These are phyloP conservation scores for Jamesozyma jinghongensis DNA, from an alignment of 805 yeast genomes.

Conservation along the genomic window DNA sequence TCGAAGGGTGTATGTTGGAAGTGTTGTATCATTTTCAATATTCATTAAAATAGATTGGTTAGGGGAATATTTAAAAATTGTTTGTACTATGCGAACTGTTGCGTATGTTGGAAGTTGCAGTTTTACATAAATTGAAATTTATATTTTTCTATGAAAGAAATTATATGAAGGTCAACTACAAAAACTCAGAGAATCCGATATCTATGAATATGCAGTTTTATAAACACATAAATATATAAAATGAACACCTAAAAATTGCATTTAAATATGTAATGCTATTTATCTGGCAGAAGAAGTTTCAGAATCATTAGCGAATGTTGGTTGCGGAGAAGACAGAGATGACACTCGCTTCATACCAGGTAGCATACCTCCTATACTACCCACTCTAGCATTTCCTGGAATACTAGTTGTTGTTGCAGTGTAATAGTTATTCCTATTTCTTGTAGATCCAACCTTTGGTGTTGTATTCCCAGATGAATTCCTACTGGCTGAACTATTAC, in stretches of 20 bases:
- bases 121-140: too few relatives aligned
- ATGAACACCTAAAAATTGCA: not conserved
- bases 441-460: not conserved
- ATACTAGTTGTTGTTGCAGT: not conserved
- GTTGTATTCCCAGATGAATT: not conserved
- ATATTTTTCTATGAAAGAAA: too few relatives aligned
- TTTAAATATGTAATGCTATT: too few relatives aligned
- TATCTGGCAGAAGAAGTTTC: not conserved
- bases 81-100: too few relatives aligned
- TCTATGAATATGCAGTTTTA: not conserved
- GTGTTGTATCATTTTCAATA: constrained; percentile 2
- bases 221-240: not conserved
- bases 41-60: not conserved
- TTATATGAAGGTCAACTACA: too few relatives aligned
- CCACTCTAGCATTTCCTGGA: not conserved
- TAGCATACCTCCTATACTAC: not conserved
- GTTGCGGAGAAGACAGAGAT: not conserved
- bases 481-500: not conserved
- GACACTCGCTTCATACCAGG: constrained; percentile 3
- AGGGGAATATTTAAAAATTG: too few relatives aligned
- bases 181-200: too few relatives aligned
- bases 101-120: too few relatives aligned
- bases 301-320: not conserved
- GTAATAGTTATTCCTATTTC: constrained; percentile 2
- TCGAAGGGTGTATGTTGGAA: constrained; percentile 7